phyloP scores from a whole-genome alignment of 176 grass and related monocot species.

The Zea luxurians region DNA sequence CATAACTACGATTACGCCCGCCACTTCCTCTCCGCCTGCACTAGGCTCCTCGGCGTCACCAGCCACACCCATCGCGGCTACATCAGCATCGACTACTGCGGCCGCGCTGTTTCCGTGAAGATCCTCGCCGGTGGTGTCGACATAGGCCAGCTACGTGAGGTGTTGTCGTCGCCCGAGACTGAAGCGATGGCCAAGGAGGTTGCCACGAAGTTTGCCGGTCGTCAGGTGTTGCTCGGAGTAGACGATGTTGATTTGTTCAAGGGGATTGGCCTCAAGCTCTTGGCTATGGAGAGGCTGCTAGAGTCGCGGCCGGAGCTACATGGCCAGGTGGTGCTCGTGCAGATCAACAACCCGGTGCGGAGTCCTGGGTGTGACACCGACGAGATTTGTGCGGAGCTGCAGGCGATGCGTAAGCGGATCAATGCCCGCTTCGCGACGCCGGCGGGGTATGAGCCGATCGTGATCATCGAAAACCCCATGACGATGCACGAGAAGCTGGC shows the following conservation, averaged over 20 bases:
- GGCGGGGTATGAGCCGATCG: slow-evolving; percentile 46
- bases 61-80: slow-evolving; percentile 27
- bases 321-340: slow-evolving; percentile 40
- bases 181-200: slow-evolving; percentile 31
- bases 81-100: slow-evolving; percentile 40
- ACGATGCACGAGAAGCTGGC: slow-evolving; percentile 48
- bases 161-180: slow-evolving; percentile 20
- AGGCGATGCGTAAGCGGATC: slow-evolving; percentile 23
- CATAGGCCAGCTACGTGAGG: slow-evolving; percentile 19
- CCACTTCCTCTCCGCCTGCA: slow-evolving; percentile 49
- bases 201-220: slow-evolving; percentile 6
- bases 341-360: slow-evolving; percentile 46
- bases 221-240: slow-evolving; percentile 41
- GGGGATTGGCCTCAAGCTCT: slow-evolving; percentile 44
- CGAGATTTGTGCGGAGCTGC: not conserved
- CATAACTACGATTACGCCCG: slow-evolving; percentile 51
- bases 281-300: slow-evolving; percentile 45
- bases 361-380: slow-evolving; percentile 33
- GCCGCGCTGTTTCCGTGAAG: slow-evolving; percentile 23
- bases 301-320: slow-evolving; percentile 2
- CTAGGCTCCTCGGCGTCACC: slow-evolving; percentile 34
- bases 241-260: slow-evolving; percentile 60
- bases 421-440: slow-evolving; percentile 30
- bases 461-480: slow-evolving; percentile 39
- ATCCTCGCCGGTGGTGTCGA: slow-evolving; percentile 44